Conservation (phyloP, 2,329 filamentous ascomycete species). For the Westerdykella aurantiaca region DNA sequence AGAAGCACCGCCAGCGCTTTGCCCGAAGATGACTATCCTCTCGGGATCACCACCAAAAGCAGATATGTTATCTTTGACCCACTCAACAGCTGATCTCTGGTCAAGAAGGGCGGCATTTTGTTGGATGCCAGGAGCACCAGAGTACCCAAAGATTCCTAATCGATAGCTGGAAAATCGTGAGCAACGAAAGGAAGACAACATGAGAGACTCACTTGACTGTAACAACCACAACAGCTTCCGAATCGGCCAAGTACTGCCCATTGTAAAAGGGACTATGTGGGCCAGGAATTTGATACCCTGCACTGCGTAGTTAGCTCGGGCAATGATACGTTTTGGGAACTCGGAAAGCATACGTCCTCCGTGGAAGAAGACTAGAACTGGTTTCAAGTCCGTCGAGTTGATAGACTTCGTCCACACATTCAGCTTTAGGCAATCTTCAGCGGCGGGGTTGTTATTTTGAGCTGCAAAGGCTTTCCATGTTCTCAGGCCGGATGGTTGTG, state of each 20-base stretch:
- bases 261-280: too few relatives aligned
- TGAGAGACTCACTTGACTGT: slow-evolving; percentile 16
- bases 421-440: too few relatives aligned
- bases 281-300: too few relatives aligned
- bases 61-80: slow-evolving; percentile 38
- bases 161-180: slow-evolving; percentile 24
- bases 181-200: neutral
- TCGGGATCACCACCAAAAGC: slow-evolving; percentile 38
- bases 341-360: too few relatives aligned
- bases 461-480: too few relatives aligned
- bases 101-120: slow-evolving; percentile 35
- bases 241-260: slow-evolving; percentile 22
- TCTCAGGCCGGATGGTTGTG: too few relatives aligned
- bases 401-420: too few relatives aligned
- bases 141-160: slow-evolving; percentile 38
- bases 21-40: slow-evolving; percentile 37
- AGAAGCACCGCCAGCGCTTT: slow-evolving; percentile 35
- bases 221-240: slow-evolving; percentile 28
- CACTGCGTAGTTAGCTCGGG: too few relatives aligned
- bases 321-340: too few relatives aligned
- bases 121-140: slow-evolving; percentile 29
- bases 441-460: too few relatives aligned
- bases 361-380: too few relatives aligned
- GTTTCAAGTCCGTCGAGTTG: too few relatives aligned
- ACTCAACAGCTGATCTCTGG: slow-evolving; percentile 30